Percentiles rank a stretch among this genome's conserved stretches.
These are phyloP conservation scores for Hanseniaspora sp. DNA, from an alignment of 1,139 yeast species.

Conservation along the genomic window DNA sequence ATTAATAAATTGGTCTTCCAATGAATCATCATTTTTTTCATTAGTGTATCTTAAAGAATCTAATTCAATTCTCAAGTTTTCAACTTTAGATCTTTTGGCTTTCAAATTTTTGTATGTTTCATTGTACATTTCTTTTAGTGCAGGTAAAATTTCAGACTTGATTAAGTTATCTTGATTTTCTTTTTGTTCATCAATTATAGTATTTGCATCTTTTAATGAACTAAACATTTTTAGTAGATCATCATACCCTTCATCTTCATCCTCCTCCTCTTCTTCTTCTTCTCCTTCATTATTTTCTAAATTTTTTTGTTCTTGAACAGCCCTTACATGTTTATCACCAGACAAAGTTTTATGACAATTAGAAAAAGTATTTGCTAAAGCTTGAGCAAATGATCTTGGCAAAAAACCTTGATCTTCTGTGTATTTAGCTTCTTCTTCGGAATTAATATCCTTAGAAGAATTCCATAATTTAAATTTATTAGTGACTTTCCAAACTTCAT, in stretches of 20 bases:
- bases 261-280: conserved; percentile 22
- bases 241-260: conserved; percentile 27
- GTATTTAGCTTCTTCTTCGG: conserved; percentile 33
- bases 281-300: conserved; percentile 5
- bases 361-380: conserved; percentile 38
- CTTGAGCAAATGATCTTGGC: conserved; percentile 44
- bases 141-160: conserved; percentile 44
- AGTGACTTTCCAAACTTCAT: conserved; percentile 34
- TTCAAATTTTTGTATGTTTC: conserved; percentile 41
- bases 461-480: conserved; percentile 39
- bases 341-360: conserved; percentile 29
- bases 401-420: conserved; percentile 26
- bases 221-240: conserved; percentile 24
- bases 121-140: conserved; percentile 42
- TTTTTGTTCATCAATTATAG: conserved; percentile 36
- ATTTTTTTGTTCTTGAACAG: conserved; percentile 13
- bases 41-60: conserved; percentile 47
- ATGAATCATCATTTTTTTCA: conserved; percentile 38
- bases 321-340: background rate
- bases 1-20: conserved; percentile 68
- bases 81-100: conserved; percentile 47
- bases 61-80: conserved; percentile 55
- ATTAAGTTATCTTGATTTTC: conserved; percentile 52
- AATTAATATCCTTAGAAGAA: conserved; percentile 53
- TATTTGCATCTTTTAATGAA: conserved; percentile 44